Percentiles rank a stretch among this genome's conserved stretches.
These are phyloP conservation scores for Claviceps capensis DNA, from an alignment of 2,329 filamentous ascomycete genomes.

Conservation along the genomic window DNA sequence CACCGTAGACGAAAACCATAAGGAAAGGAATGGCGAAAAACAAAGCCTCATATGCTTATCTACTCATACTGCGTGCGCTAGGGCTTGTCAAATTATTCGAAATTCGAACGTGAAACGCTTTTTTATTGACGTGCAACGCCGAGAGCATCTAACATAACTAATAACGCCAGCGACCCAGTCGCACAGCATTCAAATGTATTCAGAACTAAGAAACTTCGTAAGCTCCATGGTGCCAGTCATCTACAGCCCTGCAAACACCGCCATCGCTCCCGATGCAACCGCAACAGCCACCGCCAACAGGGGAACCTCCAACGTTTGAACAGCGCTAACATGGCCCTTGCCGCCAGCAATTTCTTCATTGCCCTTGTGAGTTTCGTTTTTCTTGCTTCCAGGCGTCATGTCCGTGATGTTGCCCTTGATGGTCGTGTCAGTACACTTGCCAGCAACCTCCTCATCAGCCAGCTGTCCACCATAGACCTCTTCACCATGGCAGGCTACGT, in stretches of 20 bases:
- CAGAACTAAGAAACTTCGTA: neutral
- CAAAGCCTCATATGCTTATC: too few species aligned
- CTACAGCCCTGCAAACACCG: neutral
- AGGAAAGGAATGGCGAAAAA: too few species aligned
- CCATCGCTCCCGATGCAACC: neutral
- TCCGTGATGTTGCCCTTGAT: neutral
- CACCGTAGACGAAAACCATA: too few species aligned
- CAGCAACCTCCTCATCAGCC: slow-evolving; percentile 6
- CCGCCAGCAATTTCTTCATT: neutral
- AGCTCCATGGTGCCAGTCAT: neutral
- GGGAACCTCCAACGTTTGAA: neutral
- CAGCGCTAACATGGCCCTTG: neutral
- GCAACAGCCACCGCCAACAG: neutral
- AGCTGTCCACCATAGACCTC: slow-evolving; percentile 18
- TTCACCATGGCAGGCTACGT: slow-evolving; percentile 15
- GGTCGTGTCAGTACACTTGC: neutral
- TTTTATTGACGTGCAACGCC: too few species aligned
- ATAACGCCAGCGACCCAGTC: too few species aligned
- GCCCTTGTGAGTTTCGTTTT: neutral
- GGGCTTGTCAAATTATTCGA: too few species aligned
- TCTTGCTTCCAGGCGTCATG: neutral
- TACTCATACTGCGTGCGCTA: too few species aligned
- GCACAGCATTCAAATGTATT: neutral
- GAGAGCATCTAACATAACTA: too few species aligned
- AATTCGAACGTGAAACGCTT: too few species aligned